Conservation (phyloP, 345 rosid species). For the Corymbia maculata region DNA sequence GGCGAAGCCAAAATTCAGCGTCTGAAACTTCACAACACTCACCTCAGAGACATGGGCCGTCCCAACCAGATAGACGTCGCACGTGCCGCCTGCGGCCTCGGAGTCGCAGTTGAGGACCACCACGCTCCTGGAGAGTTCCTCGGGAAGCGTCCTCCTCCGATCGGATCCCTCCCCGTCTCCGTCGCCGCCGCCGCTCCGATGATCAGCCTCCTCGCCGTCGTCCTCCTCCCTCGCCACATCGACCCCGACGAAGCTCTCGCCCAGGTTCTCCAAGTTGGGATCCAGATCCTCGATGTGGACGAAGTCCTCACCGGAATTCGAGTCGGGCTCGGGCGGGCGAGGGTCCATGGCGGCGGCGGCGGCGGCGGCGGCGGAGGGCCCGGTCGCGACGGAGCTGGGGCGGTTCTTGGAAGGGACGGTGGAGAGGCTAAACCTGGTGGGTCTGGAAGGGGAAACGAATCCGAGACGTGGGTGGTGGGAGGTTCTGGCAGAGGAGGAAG, state of each 20-base stretch:
- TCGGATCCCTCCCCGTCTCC: constrained; percentile 12
- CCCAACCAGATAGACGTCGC: constrained; percentile 83
- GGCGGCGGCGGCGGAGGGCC: not conserved
- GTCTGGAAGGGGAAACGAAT: not conserved
- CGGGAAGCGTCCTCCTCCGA: constrained; percentile 39
- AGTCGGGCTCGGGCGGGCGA: constrained; percentile 26
- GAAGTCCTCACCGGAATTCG: constrained; percentile 42
- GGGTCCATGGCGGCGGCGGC: not conserved
- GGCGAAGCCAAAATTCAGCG: not conserved
- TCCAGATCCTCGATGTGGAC: constrained; percentile 68
- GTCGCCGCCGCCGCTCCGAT: not conserved
- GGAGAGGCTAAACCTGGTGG: not conserved
- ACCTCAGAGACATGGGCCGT: constrained; percentile 96
- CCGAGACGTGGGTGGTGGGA: not conserved
- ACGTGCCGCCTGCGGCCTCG: constrained; percentile 51
- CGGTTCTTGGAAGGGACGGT: not conserved
- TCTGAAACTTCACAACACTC: not conserved
- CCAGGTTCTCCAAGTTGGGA: constrained; percentile 27
- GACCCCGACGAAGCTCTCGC: constrained; percentile 73
- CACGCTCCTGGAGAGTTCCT: constrained; percentile 60
- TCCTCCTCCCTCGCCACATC: constrained; percentile 22
- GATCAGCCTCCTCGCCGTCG: constrained; percentile 8
- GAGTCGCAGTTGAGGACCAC: constrained; percentile 71
- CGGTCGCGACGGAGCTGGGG: not conserved
- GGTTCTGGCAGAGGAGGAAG: not conserved